These are phyloP conservation scores for Citrus medica DNA, from an alignment of 345 rosid genomes.

Conservation along the genomic window DNA sequence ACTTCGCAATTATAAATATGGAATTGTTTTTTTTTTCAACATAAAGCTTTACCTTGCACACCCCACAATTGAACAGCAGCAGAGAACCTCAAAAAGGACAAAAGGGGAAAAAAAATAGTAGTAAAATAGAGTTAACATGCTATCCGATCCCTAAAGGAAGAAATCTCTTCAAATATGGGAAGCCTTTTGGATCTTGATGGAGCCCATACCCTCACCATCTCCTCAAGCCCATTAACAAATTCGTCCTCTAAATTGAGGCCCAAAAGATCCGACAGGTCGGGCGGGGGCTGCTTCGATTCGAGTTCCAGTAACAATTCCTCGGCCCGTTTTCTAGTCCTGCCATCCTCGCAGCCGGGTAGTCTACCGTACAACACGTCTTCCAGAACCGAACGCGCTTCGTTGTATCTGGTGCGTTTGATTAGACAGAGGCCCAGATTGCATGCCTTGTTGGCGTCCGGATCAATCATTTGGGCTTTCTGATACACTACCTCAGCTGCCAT, in stretches of 20 bases:
- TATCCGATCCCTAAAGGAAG: conserved; percentile 61
- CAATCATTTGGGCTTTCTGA: conserved; percentile 79
- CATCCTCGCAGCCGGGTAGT: conserved; percentile 58
- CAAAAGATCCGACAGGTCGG: conserved; percentile 27
- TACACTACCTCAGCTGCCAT: conserved; percentile 83
- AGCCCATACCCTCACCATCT: conserved; percentile 40
- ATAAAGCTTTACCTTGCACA: background rate
- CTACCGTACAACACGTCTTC: conserved; percentile 35
- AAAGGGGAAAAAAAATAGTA: background rate
- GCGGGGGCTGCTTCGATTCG: conserved; percentile 22
- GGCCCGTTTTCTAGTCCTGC: conserved; percentile 49
- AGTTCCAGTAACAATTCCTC: conserved; percentile 49
- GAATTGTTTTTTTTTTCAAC: no score
- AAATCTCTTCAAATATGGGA: conserved; percentile 84
- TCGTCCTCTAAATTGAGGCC: conserved; percentile 44
- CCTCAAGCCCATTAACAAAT: conserved; percentile 56
- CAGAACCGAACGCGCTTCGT: conserved; percentile 50
- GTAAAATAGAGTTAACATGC: conserved; percentile 31
- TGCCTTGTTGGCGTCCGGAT: conserved; percentile 87
- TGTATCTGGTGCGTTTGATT: conserved; percentile 58
- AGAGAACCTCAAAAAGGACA: background rate
- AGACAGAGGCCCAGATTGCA: conserved; percentile 74
- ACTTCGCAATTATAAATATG: background rate
- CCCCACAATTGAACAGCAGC: background rate
- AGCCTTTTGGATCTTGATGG: conserved; percentile 72